Evolutionary conservation across 208 protist genomes (phyloP).

Genomic region (Crithidia sp.): DNA sequence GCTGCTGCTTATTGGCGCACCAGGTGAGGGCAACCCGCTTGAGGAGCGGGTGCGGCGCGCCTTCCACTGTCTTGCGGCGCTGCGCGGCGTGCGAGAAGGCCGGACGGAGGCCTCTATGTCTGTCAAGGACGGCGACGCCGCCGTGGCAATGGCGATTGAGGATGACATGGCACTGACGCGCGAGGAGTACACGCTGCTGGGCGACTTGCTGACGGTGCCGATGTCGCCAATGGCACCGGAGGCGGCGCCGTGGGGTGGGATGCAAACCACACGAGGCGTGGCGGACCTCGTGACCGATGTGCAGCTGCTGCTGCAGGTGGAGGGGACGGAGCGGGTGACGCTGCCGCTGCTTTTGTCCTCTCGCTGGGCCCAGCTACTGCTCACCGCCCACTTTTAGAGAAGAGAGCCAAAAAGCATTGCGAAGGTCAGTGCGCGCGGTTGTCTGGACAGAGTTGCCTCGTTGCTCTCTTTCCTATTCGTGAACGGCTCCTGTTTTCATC

Average conservation of each 20-base stretch:
- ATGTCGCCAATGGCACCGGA: background rate
- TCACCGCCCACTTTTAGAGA: slow-evolving; percentile 39
- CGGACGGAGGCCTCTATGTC: background rate
- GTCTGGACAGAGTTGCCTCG: background rate
- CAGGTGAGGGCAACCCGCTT: background rate
- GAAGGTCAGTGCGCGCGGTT: background rate
- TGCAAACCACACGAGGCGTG: background rate
- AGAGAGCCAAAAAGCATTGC: background rate
- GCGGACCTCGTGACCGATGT: slow-evolving; percentile 31
- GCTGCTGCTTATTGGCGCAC: slow-evolving; percentile 20
- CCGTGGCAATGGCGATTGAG: slow-evolving; percentile 16
- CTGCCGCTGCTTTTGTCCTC: slow-evolving; percentile 71
- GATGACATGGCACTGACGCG: slow-evolving; percentile 30
- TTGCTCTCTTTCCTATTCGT: too few relatives aligned
- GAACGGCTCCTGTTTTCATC: too few relatives aligned
- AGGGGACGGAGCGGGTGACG: slow-evolving; percentile 45
- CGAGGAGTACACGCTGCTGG: slow-evolving; percentile 21
- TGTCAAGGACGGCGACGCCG: background rate
- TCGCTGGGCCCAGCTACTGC: slow-evolving; percentile 64
- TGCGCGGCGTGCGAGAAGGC: slow-evolving; percentile 18
- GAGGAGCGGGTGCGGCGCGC: slow-evolving; percentile 30
- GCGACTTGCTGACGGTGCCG: slow-evolving; percentile 7
- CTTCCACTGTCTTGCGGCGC: slow-evolving; percentile 27
- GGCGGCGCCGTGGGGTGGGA: background rate
- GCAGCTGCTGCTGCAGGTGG: slow-evolving; percentile 65